Evolutionary conservation across 1,284 basidiomycete genomes (phyloP).

Genomic region (Irpex rosettiformis): DNA sequence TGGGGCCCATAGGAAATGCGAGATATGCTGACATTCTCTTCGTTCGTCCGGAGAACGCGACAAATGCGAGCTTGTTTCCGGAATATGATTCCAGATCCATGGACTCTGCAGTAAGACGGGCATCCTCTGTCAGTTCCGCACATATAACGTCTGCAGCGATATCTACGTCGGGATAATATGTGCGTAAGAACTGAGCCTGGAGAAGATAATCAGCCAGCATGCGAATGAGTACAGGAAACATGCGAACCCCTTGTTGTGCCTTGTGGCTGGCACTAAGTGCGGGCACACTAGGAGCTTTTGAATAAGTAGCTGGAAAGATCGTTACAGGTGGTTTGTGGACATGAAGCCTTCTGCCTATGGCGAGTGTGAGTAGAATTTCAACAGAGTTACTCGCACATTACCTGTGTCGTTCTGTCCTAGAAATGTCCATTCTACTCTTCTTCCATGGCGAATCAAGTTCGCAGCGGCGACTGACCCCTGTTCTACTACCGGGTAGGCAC

Average conservation of each 20-base stretch:
- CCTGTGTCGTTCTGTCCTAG: slow-evolving; percentile 31
- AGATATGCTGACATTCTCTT: slow-evolving; percentile 33
- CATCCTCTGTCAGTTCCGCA: slow-evolving; percentile 47
- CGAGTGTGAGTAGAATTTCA: background rate
- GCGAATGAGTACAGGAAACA: background rate
- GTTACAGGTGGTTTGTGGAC: slow-evolving; percentile 31
- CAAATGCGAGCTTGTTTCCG: slow-evolving; percentile 49
- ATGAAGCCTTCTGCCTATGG: slow-evolving; percentile 24
- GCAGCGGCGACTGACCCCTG: slow-evolving; percentile 52
- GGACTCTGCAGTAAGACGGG: slow-evolving; percentile 30
- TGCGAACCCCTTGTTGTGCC: slow-evolving; percentile 60
- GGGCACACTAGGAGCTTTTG: slow-evolving; percentile 29
- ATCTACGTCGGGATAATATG: slow-evolving; percentile 68
- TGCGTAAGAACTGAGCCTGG: slow-evolving; percentile 66
- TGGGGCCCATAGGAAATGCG: slow-evolving; percentile 62
- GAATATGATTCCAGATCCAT: slow-evolving; percentile 49
- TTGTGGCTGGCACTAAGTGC: slow-evolving; percentile 38
- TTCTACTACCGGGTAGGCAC: slow-evolving; percentile 49
- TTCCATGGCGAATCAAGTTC: slow-evolving; percentile 41
- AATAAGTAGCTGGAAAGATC: slow-evolving; percentile 56
- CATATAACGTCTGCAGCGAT: slow-evolving; percentile 59
- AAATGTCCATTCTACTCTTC: slow-evolving; percentile 51
- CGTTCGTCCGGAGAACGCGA: slow-evolving; percentile 26
- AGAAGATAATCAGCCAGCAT: slow-evolving; percentile 1
- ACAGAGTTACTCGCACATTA: slow-evolving; percentile 11